Evolutionary conservation across 495 filamentous ascomycete genomes (phyloP).

Genomic region (Lophiostoma macrostomum): DNA sequence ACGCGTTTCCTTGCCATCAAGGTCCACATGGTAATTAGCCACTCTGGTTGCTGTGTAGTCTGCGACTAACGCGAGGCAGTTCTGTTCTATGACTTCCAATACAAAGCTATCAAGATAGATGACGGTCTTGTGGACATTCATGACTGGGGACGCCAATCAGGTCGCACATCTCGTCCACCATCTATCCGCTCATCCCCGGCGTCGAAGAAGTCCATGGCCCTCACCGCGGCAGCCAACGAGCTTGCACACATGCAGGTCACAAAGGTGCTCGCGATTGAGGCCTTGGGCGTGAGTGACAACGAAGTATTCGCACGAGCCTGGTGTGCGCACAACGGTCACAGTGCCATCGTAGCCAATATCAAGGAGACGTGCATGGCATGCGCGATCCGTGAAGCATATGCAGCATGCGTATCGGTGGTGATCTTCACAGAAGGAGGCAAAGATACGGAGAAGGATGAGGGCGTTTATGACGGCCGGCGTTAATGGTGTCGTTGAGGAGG

Average conservation of each 20-base stretch:
- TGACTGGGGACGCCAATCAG: conserved; percentile 53
- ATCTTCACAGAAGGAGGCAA: conserved; percentile 55
- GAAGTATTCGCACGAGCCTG: conserved; percentile 71
- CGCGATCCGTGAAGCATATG: conserved; percentile 68
- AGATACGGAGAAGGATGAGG: conserved; percentile 38
- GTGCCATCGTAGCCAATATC: conserved; percentile 63
- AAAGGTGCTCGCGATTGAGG: conserved; percentile 65
- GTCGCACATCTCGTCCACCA: conserved; percentile 21
- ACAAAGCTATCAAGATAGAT: conserved; percentile 53
- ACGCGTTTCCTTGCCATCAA: conserved; percentile 62
- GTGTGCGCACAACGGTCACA: conserved; percentile 68
- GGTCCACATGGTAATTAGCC: conserved; percentile 56
- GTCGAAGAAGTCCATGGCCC: conserved; percentile 13
- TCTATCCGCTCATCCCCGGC: conserved; percentile 17
- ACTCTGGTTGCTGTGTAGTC: neutral
- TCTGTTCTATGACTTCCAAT: conserved; percentile 65
- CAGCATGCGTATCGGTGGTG: conserved; percentile 64
- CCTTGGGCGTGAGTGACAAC: conserved; percentile 66
- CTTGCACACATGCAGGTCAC: conserved; percentile 45
- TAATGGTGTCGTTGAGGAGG: too few relatives aligned
- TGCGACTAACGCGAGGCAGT: conserved; percentile 26
- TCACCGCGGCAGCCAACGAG: conserved; percentile 6
- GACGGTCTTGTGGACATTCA: conserved; percentile 55
- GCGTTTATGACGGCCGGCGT: too few relatives aligned
- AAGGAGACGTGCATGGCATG: conserved; percentile 69